phyloP scores from a whole-genome alignment of 495 filamentous ascomycete species.

The Monascus purpureus region DNA sequence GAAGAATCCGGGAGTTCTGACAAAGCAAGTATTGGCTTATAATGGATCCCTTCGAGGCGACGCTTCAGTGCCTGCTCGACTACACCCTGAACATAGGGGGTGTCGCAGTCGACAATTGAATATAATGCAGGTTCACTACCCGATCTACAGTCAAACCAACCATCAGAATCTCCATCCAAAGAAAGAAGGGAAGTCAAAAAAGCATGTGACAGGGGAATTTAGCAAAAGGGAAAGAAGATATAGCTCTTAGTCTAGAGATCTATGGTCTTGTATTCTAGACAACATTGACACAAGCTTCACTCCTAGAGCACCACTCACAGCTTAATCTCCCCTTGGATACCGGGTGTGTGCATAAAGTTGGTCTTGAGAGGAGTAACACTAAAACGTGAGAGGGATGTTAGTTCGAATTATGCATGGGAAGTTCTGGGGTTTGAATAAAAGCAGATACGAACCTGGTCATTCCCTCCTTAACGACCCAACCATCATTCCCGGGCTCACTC shows the following conservation, averaged over 20 bases:
- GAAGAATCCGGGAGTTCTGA: constrained; percentile 26
- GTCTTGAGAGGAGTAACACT: constrained; percentile 86
- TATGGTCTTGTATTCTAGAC: constrained; percentile 17
- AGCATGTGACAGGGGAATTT: constrained; percentile 4
- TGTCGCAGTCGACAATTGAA: constrained; percentile 70
- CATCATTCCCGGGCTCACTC: constrained; percentile 74
- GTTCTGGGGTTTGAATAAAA: no score
- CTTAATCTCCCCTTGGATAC: constrained; percentile 62
- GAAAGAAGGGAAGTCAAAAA: constrained; percentile 4
- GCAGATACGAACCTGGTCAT: constrained; percentile 61
- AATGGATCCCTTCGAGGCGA: constrained; percentile 35
- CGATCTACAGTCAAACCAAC: constrained; percentile 23
- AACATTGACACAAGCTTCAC: constrained; percentile 7
- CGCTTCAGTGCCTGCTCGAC: constrained; percentile 56
- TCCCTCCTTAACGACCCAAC: constrained; percentile 81
- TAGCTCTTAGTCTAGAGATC: constrained; percentile 20
- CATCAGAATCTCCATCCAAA: constrained; percentile 25
- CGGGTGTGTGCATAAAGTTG: constrained; percentile 75
- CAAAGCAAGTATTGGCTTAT: constrained; percentile 31
- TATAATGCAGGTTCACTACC: constrained; percentile 38
- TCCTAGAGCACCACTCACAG: constrained; percentile 57
- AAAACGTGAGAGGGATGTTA: constrained; percentile 8
- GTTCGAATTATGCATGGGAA: neutral
- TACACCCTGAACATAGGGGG: constrained; percentile 71
- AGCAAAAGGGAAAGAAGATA: constrained; percentile 9